Evolutionary conservation across 208 protist species (phyloP), one percentile per base, ranked within the genome.

Genomic region (Leishmania major): DNA sequence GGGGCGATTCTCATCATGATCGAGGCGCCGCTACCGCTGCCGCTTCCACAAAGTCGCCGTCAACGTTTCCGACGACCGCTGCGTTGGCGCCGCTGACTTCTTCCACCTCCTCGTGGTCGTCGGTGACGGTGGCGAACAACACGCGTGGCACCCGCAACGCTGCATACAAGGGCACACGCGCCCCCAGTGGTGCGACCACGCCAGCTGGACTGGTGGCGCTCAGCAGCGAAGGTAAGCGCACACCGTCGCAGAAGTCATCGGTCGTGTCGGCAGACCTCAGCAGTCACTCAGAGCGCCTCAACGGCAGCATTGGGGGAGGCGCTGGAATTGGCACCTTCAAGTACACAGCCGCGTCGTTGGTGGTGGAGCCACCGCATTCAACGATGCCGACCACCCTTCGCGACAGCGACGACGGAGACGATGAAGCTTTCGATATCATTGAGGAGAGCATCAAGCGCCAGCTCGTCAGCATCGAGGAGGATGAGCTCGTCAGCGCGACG

Each of bases 391-490:
- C 55, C 74, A 17, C 51, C 31, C 31, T 40, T 40, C 49, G 37
- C 74, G 51, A 77, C 74, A 51, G 49, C 60, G 75, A 79, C 8
- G 40, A 79, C 49, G n/a, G 43, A 25, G 75, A 79, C 11, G 76
- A 79, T 13, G 60, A 79, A 3, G 43, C 40, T 13, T 59, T 79
- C 10, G 3, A 51, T 40, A 40, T 55, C 37, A 73, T 79, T 62
- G 37, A 53, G 45, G 76, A 79, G 76, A 69, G 45, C 47, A 69
- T 79, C 37, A 47, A 71, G 43, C 55, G 19, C 62, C 76, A 79
- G 76, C 49, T 79, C 15, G 76, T 53, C 64, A 37, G 76, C 62
- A 35, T 79, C 43, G 76, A 73, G 5, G 76, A 79, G 28, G 76
- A 79, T 17, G 62, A 79, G n/a, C 19, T n/a, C 25, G 31, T n/a